Evolutionary conservation across 2,329 filamentous ascomycete species (phyloP).

Genomic region (Beauveria asiatica): DNA sequence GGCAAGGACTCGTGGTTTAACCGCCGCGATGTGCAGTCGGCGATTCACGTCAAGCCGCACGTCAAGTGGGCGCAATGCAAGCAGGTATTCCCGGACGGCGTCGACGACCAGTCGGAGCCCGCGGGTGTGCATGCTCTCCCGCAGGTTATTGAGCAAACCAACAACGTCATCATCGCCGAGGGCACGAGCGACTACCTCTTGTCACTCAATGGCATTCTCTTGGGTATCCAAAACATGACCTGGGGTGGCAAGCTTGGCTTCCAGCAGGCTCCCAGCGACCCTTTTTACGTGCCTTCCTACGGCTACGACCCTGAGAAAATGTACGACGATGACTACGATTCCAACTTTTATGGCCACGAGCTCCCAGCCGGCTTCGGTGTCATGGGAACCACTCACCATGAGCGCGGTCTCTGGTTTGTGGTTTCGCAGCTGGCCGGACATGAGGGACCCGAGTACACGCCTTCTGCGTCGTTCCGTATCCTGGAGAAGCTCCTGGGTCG

Average conservation of each 20-base stretch:
- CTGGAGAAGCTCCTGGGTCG: slow-evolving; percentile 69
- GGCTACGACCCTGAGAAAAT: slow-evolving; percentile 4
- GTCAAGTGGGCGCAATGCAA: slow-evolving; percentile 48
- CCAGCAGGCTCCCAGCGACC: slow-evolving; percentile 47
- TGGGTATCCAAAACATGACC: slow-evolving; percentile 74
- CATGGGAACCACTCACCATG: slow-evolving; percentile 61
- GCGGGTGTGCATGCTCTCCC: slow-evolving; percentile 48
- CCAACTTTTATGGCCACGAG: slow-evolving; percentile 28
- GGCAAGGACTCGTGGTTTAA: slow-evolving; percentile 71
- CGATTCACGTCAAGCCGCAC: slow-evolving; percentile 53
- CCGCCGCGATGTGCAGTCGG: slow-evolving; percentile 57
- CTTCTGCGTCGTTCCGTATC: slow-evolving; percentile 59
- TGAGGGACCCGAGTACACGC: slow-evolving; percentile 60
- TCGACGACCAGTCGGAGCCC: slow-evolving; percentile 38
- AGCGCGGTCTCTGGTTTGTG: slow-evolving; percentile 67
- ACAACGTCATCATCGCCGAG: slow-evolving; percentile 66
- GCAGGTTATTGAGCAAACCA: slow-evolving; percentile 62
- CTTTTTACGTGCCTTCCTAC: slow-evolving; percentile 55
- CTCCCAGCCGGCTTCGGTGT: slow-evolving; percentile 55
- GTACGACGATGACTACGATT: slow-evolving; percentile 34
- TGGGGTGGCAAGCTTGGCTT: slow-evolving; percentile 68
- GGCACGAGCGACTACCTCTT: slow-evolving; percentile 63
- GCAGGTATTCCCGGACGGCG: slow-evolving; percentile 23
- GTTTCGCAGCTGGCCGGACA: slow-evolving; percentile 58
- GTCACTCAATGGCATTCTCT: slow-evolving; percentile 58